phyloP scores from a whole-genome alignment of 306 rosid genomes.

The Morella rubra region DNA sequence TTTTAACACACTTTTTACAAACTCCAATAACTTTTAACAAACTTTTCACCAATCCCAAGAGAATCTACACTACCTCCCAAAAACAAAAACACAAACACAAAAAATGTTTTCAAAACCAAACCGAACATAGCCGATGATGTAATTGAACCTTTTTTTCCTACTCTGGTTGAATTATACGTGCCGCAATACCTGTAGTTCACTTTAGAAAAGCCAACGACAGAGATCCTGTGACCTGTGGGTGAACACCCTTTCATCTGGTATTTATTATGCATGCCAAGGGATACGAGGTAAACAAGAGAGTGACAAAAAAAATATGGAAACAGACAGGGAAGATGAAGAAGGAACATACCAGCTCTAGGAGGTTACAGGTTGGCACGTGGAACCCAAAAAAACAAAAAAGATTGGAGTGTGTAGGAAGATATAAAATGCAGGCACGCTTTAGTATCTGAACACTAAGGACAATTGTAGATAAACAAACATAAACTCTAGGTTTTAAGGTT shows the following conservation, averaged over 20 bases:
- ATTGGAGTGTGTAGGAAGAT: neutral
- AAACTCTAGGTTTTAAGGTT: neutral
- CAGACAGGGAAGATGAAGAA: neutral
- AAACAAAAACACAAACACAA: no score
- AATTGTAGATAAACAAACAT: neutral
- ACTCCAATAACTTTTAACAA: no score
- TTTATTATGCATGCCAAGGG: neutral
- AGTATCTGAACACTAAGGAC: neutral
- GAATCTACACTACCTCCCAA: no score
- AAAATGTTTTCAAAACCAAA: no score
- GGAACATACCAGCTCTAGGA: neutral
- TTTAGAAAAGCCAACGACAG: neutral
- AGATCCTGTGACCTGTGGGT: conserved; percentile 4
- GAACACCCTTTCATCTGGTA: neutral
- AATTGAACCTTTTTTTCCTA: neutral
- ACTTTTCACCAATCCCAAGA: no score
- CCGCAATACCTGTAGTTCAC: neutral
- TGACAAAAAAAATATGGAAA: neutral
- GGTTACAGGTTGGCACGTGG: no score
- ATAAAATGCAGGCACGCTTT: neutral
- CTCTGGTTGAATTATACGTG: neutral
- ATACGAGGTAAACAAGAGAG: neutral
- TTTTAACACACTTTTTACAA: no score
- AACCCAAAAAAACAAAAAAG: neutral
- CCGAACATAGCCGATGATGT: no score